Conservation (phyloP, 2,329 filamentous ascomycete genomes). For the Trichophyton rubrum region DNA sequence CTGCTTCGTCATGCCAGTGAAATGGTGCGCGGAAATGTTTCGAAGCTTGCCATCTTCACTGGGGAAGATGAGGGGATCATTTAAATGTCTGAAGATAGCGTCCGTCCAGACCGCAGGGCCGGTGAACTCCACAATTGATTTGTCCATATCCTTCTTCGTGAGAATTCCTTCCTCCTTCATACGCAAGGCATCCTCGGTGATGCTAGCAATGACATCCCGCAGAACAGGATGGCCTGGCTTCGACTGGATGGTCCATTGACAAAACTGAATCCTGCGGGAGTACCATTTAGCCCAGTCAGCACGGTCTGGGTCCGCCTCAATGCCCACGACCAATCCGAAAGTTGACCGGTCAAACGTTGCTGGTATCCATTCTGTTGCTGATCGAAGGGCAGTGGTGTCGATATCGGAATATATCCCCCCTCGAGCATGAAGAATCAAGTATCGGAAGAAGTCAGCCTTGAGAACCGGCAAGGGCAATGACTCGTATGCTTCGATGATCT, state of each 20-base stretch:
- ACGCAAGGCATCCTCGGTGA: constrained; percentile 68
- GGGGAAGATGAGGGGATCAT: constrained; percentile 78
- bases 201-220: constrained; percentile 71
- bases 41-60: constrained; percentile 51
- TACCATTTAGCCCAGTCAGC: constrained; percentile 94
- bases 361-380: constrained; percentile 80
- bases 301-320: constrained; percentile 90
- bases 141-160: constrained; percentile 47
- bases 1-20: constrained; percentile 70
- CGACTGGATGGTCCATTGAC: constrained; percentile 95
- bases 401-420: constrained; percentile 85
- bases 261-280: constrained; percentile 90
- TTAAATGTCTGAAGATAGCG: constrained; percentile 81
- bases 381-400: constrained; percentile 74
- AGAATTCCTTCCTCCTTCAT: constrained; percentile 58
- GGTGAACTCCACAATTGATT: constrained; percentile 82
- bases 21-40: constrained; percentile 74
- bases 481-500: constrained; percentile 64
- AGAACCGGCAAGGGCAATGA: constrained; percentile 61
- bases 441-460: constrained; percentile 68
- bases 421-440: constrained; percentile 61
- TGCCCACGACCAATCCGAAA: constrained; percentile 80
- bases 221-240: constrained; percentile 91
- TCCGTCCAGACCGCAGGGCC: constrained; percentile 95
- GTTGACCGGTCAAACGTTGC: constrained; percentile 59